Conservation (phyloP, 495 filamentous ascomycete species). For the Lasiosphaeris hirsuta region DNA sequence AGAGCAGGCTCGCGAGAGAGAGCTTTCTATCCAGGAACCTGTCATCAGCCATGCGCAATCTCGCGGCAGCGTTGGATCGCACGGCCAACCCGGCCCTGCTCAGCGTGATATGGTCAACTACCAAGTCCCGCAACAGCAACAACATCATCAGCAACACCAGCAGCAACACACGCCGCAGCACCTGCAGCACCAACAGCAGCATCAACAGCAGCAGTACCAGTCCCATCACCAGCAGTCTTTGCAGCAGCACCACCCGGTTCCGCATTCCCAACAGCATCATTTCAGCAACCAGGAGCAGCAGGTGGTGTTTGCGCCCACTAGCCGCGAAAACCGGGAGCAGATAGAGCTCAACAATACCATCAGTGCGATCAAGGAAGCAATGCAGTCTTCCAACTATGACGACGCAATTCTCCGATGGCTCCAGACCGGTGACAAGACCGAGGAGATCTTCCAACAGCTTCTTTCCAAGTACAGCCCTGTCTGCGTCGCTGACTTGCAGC, state of each 20-base stretch:
- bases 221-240: slow-evolving; percentile 28
- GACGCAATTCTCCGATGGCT: slow-evolving; percentile 74
- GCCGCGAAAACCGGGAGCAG: slow-evolving; percentile 40
- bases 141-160: slow-evolving; percentile 23
- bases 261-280: slow-evolving; percentile 17
- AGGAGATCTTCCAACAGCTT: slow-evolving; percentile 76
- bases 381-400: slow-evolving; percentile 65
- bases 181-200: slow-evolving; percentile 1
- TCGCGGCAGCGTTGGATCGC: slow-evolving; percentile 22
- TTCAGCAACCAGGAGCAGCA: slow-evolving; percentile 30
- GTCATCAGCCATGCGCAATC: slow-evolving; percentile 13
- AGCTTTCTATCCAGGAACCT: slow-evolving; percentile 6
- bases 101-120: slow-evolving; percentile 28
- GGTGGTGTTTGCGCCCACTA: slow-evolving; percentile 33
- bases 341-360: slow-evolving; percentile 64
- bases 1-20: slow-evolving; percentile 23
- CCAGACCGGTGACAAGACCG: slow-evolving; percentile 68
- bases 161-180: slow-evolving; percentile 33
- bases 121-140: slow-evolving; percentile 12
- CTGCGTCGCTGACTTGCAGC: slow-evolving; percentile 67
- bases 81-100: slow-evolving; percentile 12
- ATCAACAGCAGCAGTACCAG: slow-evolving; percentile 19
- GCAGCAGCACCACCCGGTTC: slow-evolving; percentile 21
- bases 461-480: slow-evolving; percentile 70
- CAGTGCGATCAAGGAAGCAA: slow-evolving; percentile 59